These are phyloP conservation scores for Aspergillus coremiiformis DNA, from an alignment of 495 filamentous ascomycete genomes.

Conservation along the genomic window DNA sequence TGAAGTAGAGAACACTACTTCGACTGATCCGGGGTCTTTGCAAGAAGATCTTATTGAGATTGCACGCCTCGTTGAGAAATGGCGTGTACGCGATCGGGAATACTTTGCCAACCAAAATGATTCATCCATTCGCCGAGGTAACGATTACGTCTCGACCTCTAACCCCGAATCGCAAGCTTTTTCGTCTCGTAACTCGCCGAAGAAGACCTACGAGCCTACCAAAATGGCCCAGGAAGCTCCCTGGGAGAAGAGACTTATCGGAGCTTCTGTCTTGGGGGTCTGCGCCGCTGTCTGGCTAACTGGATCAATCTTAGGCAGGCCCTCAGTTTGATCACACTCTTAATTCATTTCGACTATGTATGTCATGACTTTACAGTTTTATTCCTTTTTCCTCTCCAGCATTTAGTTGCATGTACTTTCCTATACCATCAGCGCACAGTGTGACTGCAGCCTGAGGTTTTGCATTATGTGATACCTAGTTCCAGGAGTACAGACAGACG, in stretches of 20 bases:
- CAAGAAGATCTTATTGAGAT: slow-evolving; percentile 71
- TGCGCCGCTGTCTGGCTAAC: slow-evolving; percentile 62
- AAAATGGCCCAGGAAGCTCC: slow-evolving; percentile 57
- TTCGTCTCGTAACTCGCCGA: slow-evolving; percentile 18
- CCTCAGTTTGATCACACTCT: slow-evolving; percentile 13
- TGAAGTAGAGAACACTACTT: slow-evolving; percentile 63
- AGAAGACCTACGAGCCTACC: slow-evolving; percentile 46
- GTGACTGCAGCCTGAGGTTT: background rate
- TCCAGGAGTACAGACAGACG: background rate
- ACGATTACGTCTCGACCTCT: background rate
- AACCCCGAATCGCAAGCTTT: slow-evolving; percentile 10
- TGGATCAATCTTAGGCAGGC: slow-evolving; percentile 42
- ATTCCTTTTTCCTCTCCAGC: background rate
- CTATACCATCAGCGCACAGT: background rate
- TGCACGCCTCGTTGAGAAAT: slow-evolving; percentile 48
- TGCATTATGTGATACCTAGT: background rate
- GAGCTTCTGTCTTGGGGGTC: slow-evolving; percentile 55
- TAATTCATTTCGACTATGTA: background rate
- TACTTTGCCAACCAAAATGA: slow-evolving; percentile 30
- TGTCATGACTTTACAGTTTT: background rate
- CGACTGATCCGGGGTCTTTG: slow-evolving; percentile 48
- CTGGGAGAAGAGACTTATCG: slow-evolving; percentile 64
- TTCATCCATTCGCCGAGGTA: slow-evolving; percentile 23
- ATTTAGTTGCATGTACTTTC: background rate
- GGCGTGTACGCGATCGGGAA: slow-evolving; percentile 31